Evolutionary conservation across 768 basidiomycete genomes (phyloP), one percentile per base, ranked within the genome.

Genomic region (Sistotremastrum suecicum): DNA sequence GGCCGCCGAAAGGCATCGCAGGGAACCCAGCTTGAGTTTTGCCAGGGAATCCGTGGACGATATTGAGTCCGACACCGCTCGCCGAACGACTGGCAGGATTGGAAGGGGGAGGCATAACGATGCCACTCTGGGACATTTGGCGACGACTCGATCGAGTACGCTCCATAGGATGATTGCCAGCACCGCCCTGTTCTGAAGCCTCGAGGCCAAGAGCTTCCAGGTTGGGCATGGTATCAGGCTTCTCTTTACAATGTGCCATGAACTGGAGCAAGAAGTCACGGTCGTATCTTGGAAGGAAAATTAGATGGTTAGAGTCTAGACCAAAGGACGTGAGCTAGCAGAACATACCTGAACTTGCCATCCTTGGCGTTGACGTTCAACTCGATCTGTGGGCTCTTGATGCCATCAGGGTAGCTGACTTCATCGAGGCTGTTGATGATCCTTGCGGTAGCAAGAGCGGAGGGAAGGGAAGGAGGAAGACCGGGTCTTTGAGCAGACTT

Each of bases 261-360:
- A 99, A 99, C 60, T 99, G 94, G 48, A 99, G 65, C 29, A 99
- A 74, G 78, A 99, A 99, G 12, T 92, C 89, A 34, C 92, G 89
- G 61, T 97, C 90, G 60, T 99, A 99, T 56, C 94, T 20, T 89
- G 50, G 28, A 34, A 42, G 29, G 46, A 28, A 41, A 49, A 41
- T 11, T 30, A 42, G 20, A 20, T 20, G 20, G 20, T 20, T 20
- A 20, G 6, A 44, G 28, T 34, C 34, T 34, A 9, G 11, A 31
- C 41, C 33, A 51, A 43, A 49, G 46, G 32, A 39, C 31, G 28
- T 36, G 30, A 43, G 30, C 5, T 31, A 32, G 39, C 48, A 31
- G 11, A 20, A 56, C 55, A 49, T 63, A 86, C 87, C 81, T 76
- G 69, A 89, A 94, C 63, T 89, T 92, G 54, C 90, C 90, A 46